Base-by-base conservation (phyloP, 1,139 yeast species). In the Nadsonia starkeyi-henricii region DNA sequence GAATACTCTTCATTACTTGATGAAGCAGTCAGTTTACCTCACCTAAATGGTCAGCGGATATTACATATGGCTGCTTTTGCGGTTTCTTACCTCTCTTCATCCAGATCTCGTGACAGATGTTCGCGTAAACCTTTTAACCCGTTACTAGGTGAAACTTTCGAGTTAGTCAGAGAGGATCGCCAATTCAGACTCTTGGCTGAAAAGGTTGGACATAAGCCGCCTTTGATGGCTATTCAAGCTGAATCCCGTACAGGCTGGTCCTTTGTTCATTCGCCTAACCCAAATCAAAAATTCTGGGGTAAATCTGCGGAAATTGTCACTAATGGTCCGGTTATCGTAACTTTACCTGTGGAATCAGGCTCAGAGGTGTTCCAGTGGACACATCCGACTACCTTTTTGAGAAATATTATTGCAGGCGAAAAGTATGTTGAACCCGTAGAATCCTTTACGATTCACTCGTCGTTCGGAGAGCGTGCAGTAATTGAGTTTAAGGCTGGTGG, bases 231-330 rank as follows among this genome's bases (percentile, higher is more conserved):
- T 1, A 71, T 81, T 42, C 81, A 77, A 60, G 86, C 79, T 4
- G 96, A 89, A 53, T 72, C 85, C 20, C 41, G 30, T 21, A 65
- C 68, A 12, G 66, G 73, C 30, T 91, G 98, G 97, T 76, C 77
- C n/a, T 69, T 86, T 47, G 73, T 75, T 45, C 85, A 79, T 61
- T 74, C 84, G 13, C 79, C 93, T 2, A 72, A 80, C 33, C 97
- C 98, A 0, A 75, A 78, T 30, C 96, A 89, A 58, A 88, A 86
- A 62, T 86, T 85, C 58, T 91, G 96, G 95, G 97, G 97, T 48
- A 91, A 91, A 65, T 81, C 88, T 43, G 78, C 86, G 15, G 97
- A 91, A 63, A 70, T 91, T 51, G 75, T 76, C 46, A 85, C 86
- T 54, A 78, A 75, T 48, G 98, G 98, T 42, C 68, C 68, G 15